These are phyloP conservation scores for Drosera capensis DNA, from an alignment of 148 eudicot genomes.

Conservation along the genomic window DNA sequence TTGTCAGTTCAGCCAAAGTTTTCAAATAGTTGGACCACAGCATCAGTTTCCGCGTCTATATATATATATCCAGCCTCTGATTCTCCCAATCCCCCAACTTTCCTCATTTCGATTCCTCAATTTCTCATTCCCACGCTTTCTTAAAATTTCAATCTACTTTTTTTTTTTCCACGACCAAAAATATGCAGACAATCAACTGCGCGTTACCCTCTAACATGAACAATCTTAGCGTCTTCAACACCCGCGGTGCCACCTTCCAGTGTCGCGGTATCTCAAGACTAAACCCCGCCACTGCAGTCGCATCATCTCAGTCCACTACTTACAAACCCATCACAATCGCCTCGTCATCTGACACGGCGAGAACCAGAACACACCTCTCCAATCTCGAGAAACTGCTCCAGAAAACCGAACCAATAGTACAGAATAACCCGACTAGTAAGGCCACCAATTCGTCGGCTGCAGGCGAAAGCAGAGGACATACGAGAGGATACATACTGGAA, in stretches of 20 bases:
- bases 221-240: conserved; percentile 14
- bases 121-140: conserved; percentile 9
- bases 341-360: conserved; percentile 13
- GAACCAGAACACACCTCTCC: conserved; percentile 25
- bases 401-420: no score
- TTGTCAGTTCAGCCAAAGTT: no score
- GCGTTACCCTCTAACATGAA: conserved; percentile 29
- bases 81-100: no score
- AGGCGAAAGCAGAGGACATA: neutral
- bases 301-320: no score
- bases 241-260: conserved; percentile 22
- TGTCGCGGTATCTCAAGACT: conserved; percentile 18
- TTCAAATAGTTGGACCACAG: no score
- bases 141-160: no score
- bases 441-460: conserved; percentile 5
- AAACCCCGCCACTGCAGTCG: conserved; percentile 10
- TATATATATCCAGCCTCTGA: no score
- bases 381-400: conserved; percentile 60
- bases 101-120: no score
- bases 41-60: no score
- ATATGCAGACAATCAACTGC: conserved; percentile 21
- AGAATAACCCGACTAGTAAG: conserved; percentile 5
- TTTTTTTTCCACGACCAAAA: no score
- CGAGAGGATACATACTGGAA: conserved; percentile 24
- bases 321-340: conserved; percentile 1